Base-by-base conservation (phyloP, 2,329 filamentous ascomycete genomes). In the Allantophomopsis cytisporea region DNA sequence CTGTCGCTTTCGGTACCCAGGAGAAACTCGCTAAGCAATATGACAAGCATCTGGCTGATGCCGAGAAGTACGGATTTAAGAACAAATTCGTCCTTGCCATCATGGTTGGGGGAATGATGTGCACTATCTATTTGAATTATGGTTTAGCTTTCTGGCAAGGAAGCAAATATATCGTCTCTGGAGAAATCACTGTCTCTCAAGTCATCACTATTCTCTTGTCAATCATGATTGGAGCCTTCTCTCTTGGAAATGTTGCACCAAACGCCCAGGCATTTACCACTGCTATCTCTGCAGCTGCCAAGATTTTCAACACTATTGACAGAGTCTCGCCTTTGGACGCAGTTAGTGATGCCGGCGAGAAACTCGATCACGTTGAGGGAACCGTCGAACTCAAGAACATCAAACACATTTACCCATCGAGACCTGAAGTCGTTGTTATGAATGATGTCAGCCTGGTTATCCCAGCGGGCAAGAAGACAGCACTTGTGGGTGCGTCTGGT, bases 271-370 rank as follows among this genome's bases (percentile, higher is more conserved):
- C 89, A 23, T 94, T 96, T 50, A 83, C 80, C 2, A 85, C 80
- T 12, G 83, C 79, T 31, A 64, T 93, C 5, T 84, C 85, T 23
- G 89, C 91, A 2, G 87, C 85, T 3, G 73, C 76, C 40, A 96
- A 96, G 65, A 94, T 98, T 45, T 95, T 82, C 64, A 83, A 78
- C 55, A 95, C 88, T 2, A 96, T 96, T 48, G 89, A 96, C 58
- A 81, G 91, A 39, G 53, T 64, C 3, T 95, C 91, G 0, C 87
- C 89, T 0, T 67, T 96, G 36, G 83, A 98, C 53, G 79, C 89
- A 0, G 74, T 75, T 5, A 73, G 71, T 2, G 71, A 80, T 1
- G 65, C 69, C 7, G 91, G 89, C n/a, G 66, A 74, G 43, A 87
- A 70, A 48, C 69, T 93, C 1, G 77, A 86, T 1, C 60, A 73